A percentile compares a stretch with the other conserved stretches of the same genome.
These are phyloP conservation scores for Aureobasidium lini DNA, from an alignment of 2,329 filamentous ascomycete genomes.

Conservation along the genomic window DNA sequence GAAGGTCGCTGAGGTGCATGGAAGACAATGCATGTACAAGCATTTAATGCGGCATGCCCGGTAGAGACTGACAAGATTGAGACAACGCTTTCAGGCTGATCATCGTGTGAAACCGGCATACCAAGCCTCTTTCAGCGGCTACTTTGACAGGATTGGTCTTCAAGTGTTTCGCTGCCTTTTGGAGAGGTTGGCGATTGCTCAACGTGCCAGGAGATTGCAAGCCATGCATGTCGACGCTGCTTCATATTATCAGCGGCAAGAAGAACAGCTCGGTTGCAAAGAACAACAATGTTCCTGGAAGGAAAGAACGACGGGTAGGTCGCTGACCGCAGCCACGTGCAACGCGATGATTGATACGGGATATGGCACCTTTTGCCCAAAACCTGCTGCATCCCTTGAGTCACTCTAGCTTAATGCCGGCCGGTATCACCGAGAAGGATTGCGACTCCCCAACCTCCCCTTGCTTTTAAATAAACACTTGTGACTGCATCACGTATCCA, in stretches of 20 bases:
- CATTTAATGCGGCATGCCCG: neutral
- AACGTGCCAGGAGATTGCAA: neutral
- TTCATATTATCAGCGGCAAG: neutral
- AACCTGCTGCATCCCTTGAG: neutral
- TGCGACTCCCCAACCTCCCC: neutral
- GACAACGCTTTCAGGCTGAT: constrained; percentile 21
- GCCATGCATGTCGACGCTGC: neutral
- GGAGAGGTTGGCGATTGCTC: neutral
- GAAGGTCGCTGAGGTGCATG: neutral
- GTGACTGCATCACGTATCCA: neutral
- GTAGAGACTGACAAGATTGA: constrained; percentile 20
- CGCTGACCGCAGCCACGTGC: neutral
- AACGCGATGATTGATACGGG: neutral
- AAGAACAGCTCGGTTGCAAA: neutral
- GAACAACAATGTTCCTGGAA: constrained; percentile 17
- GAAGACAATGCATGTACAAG: neutral
- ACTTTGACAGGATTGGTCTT: constrained; percentile 18
- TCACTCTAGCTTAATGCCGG: neutral
- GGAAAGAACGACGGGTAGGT: constrained; percentile 18
- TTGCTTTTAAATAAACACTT: neutral
- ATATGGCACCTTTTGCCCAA: neutral
- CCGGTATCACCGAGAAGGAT: neutral
- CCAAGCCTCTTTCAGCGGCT: constrained; percentile 19
- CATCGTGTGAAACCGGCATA: constrained; percentile 26
- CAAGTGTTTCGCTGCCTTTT: constrained; percentile 21